Percentiles rank a stretch among this genome's conserved stretches.
Conservation (phyloP, 306 rosid species). For the Prunus salicina region DNA sequence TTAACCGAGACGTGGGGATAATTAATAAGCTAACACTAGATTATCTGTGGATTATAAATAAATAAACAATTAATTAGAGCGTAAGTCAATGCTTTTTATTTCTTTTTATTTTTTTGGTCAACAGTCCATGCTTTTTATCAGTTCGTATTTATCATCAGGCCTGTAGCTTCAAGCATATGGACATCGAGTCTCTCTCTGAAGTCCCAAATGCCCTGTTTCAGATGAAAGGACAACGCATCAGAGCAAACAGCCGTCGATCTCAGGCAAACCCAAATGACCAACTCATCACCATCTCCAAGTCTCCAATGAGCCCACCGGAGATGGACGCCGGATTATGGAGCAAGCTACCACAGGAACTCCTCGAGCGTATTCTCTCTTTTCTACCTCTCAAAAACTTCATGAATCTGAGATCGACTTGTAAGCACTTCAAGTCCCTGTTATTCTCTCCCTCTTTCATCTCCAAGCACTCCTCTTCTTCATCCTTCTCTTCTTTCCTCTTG, state of each 20-base stretch:
- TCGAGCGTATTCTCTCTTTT: slow-evolving; percentile 61
- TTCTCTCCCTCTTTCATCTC: slow-evolving; percentile 64
- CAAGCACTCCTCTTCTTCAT: slow-evolving; percentile 49
- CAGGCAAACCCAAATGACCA: not conserved
- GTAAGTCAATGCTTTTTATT: not conserved
- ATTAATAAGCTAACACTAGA: no score
- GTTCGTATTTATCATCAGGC: not conserved
- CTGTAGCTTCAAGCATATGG: not conserved
- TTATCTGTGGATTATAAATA: no score
- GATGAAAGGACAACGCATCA: slow-evolving; percentile 3
- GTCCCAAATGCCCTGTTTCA: not conserved
- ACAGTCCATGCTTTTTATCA: not conserved
- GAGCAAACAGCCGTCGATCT: not conserved
- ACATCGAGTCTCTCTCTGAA: not conserved
- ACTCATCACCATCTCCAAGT: not conserved
- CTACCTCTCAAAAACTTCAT: slow-evolving; percentile 66
- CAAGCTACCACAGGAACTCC: slow-evolving; percentile 62
- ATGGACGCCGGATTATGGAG: slow-evolving; percentile 90
- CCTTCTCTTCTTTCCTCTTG: slow-evolving; percentile 72
- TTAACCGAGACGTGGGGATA: no score
- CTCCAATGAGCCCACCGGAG: slow-evolving; percentile 8
- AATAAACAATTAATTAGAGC: no score
- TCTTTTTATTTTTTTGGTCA: no score
- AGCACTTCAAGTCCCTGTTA: slow-evolving; percentile 60
- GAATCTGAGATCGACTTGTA: slow-evolving; percentile 77